phyloP scores from a whole-genome alignment of 495 filamentous ascomycete species.

The Aspergillus olivimuriae region DNA sequence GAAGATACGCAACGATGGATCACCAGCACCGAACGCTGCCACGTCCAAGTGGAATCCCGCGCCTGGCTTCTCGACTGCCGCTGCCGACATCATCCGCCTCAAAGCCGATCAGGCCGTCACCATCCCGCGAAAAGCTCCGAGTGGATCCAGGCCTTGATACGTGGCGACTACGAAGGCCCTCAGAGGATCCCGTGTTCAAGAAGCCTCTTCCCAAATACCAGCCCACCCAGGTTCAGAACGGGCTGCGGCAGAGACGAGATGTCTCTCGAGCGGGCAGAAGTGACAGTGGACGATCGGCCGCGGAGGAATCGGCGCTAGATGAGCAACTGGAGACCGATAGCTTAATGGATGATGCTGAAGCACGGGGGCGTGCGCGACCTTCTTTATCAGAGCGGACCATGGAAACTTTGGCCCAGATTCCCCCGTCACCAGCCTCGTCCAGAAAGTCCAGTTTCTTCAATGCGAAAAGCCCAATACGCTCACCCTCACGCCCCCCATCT shows the following conservation, averaged over 20 bases:
- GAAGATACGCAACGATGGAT: no score
- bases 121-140: slow-evolving; percentile 38
- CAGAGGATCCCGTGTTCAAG: slow-evolving; percentile 35
- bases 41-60: slow-evolving; percentile 36
- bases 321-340: slow-evolving; percentile 6
- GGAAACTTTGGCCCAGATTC: slow-evolving; percentile 57
- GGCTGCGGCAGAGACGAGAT: slow-evolving; percentile 11
- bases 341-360: slow-evolving; percentile 14
- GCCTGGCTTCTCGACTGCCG: slow-evolving; percentile 35
- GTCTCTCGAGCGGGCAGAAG: slow-evolving; percentile 13
- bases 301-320: slow-evolving; percentile 6
- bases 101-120: slow-evolving; percentile 36
- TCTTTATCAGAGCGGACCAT: slow-evolving; percentile 66
- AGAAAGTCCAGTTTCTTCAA: slow-evolving; percentile 58
- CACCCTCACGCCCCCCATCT: slow-evolving; percentile 50
- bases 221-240: slow-evolving; percentile 16
- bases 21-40: slow-evolving; percentile 22
- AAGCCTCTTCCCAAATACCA: slow-evolving; percentile 27
- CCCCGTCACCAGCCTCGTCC: slow-evolving; percentile 55
- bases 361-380: slow-evolving; percentile 33
- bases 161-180: slow-evolving; percentile 32
- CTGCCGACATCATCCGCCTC: slow-evolving; percentile 31
- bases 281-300: slow-evolving; percentile 14
- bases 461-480: slow-evolving; percentile 49
- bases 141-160: slow-evolving; percentile 36